Evolutionary conservation across 345 rosid species (phyloP), one percentile per base, ranked within the genome.

Genomic region (Populus nigra): DNA sequence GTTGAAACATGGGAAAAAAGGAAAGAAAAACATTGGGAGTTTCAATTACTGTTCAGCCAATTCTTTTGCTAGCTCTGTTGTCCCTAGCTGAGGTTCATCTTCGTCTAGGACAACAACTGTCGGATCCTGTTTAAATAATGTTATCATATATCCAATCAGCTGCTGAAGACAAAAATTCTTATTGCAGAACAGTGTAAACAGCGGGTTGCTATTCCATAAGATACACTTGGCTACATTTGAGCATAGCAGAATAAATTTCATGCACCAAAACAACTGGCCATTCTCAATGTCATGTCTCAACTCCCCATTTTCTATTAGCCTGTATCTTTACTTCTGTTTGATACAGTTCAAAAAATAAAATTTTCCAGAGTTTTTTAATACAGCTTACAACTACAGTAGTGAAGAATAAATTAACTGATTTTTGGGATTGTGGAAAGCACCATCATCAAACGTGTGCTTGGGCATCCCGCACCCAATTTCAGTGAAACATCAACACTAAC

Each of bases 51-150:
- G 78, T 72, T 88, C 86, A 76, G 90, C 86, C 72, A 88, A 79
- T 81, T 82, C 78, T 45, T 77, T 72, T 11, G 36, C 78, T 78
- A 67, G 78, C 76, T 86, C 89, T 65, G 39, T 76, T 73, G 68
- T 76, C 53, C 79, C 83, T 23, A 74, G 73, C 71, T 81, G 90
- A 75, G 85, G 80, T 49, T 90, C 91, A 77, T 94, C 97, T 78
- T 92, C 97, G 25, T 91, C 94, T 45, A 73, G 22, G 77, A 89
- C 85, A 77, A 90, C 90, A 74, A 94, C 87, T n/a, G 87, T 83
- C 74, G 73, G 81, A 29, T 69, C 88, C 94, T 85, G 80, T 72
- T 78, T 69, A 76, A 81, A 43, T 31, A 72, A 73, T 22, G 31
- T 41, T 49, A 82, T 27, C 59, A 59, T 9, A 29, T 27, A 63